Base-by-base conservation (phyloP, 2,329 filamentous ascomycete genomes). In the Epichloe sibirici region DNA sequence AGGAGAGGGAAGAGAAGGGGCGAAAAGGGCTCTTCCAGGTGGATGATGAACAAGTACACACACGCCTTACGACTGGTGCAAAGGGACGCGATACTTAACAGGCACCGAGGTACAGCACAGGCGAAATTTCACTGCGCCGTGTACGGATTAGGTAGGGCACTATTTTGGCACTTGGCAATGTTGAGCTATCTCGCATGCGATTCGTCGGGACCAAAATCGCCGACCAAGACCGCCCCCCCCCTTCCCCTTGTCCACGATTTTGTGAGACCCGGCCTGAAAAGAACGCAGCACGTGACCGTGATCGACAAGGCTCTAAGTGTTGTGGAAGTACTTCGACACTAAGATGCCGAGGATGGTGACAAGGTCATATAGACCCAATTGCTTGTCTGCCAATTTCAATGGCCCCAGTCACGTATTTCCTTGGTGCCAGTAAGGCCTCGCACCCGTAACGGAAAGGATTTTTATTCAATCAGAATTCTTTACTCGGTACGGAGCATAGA, bases 71-170 rank as follows among this genome's bases (percentile, higher is more conserved):
- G 37, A 17, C 38, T 48, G 42, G 45, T 50, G 44, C 12, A 28
- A 40, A 51, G 44, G 8, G 9, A 51, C 50, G 17, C 11, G 25
- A 13, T n/a, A 31, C 23, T 5, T 17, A 12, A 17, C 40, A 39
- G 34, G 17, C 23, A 15, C n/a, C 9, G 31, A 11, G 31, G 31
- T 31, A 39, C 21, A 39, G 13, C 43, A 31, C 13, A 23, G 23
- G 23, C 3, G 23, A 68, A 68, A 67, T 66, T 66, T 65, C 58
- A 51, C 58, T 62, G 58, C 58, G 15, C 23, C 23, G 23, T 23
- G 23, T 23, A 23, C 17, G 17, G 17, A 21, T 21, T 21, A 21
- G 17, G 17, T 21, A 21, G 17, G 17, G 17, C 17, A 21, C 17
- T 21, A 21, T 21, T 2, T 21, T 21, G 17, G 17, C 17, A 21